Evolutionary conservation across 2,329 filamentous ascomycete species (phyloP).

Genomic region (Aspergillus sp.): DNA sequence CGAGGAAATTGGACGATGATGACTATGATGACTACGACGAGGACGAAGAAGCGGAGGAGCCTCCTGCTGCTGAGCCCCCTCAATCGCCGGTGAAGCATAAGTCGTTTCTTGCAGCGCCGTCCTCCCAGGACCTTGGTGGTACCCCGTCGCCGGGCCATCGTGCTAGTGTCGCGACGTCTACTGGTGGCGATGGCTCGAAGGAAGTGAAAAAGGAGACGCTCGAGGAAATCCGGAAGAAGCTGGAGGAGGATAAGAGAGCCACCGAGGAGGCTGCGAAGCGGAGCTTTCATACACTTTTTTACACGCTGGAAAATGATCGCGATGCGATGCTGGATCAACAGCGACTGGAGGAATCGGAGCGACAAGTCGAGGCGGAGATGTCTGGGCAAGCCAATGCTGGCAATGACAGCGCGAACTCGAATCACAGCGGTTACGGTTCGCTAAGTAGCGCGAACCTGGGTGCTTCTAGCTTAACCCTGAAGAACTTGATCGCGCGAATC

Average conservation of each 20-base stretch:
- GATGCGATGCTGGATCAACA: slow-evolving; percentile 98
- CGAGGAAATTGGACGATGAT: slow-evolving; percentile 71
- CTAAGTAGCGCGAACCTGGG: slow-evolving; percentile 91
- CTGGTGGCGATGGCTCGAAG: slow-evolving; percentile 56
- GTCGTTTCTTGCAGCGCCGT: slow-evolving; percentile 35
- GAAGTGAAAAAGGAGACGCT: slow-evolving; percentile 56
- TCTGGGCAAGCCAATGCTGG: slow-evolving; percentile 56
- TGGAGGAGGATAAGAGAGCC: slow-evolving; percentile 85
- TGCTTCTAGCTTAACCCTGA: slow-evolving; percentile 89
- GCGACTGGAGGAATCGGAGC: slow-evolving; percentile 90
- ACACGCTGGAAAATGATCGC: slow-evolving; percentile 89
- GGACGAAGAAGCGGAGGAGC: slow-evolving; percentile 52
- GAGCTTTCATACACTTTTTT: slow-evolving; percentile 89
- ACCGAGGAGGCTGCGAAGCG: slow-evolving; percentile 83
- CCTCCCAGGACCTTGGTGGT: slow-evolving; percentile 51
- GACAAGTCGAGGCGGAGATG: slow-evolving; percentile 93
- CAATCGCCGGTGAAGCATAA: slow-evolving; percentile 49
- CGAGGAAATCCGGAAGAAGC: slow-evolving; percentile 84
- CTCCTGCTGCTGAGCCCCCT: slow-evolving; percentile 29
- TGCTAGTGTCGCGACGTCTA: slow-evolving; percentile 57
- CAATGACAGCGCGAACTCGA: slow-evolving; percentile 45
- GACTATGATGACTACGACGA: slow-evolving; percentile 64
- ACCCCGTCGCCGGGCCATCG: slow-evolving; percentile 64
- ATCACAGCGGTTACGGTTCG: slow-evolving; percentile 69
- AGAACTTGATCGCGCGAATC: slow-evolving; percentile 93